Evolutionary conservation across 1,139 yeast species (phyloP), one percentile per base, ranked within the genome.

Genomic region (Fermentozyma sake): DNA sequence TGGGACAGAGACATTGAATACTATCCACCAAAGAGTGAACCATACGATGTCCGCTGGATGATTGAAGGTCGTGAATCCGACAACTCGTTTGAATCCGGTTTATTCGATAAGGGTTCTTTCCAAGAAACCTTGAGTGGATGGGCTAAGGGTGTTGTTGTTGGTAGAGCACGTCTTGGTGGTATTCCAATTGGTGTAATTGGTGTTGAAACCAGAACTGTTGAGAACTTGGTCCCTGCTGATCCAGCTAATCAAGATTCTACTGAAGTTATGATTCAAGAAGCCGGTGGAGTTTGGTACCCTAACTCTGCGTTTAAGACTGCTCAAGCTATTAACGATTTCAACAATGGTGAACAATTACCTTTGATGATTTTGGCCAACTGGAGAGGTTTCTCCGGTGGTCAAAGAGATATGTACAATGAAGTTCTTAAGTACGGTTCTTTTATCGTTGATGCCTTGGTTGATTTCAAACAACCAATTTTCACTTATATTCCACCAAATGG

Each of bases 341-440:
- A 91, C 70, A 71, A 86, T 54, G 98, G 98, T 72, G 98, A 91
- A 61, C 93, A 87, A 61, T 73, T 91, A 50, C 98, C 98, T 39
- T 72, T 91, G 59, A 86, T 91, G 95, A 87, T 91, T 45, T 67
- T 91, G 49, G 98, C 98, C 34, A 91, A 91, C 74, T 91, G 98
- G 98, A 83, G 98, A 79, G 98, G 98, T 52, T 91, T 91, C 77
- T 87, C 96, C 42, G 98, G 98, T 70, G 98, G 98, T 61, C 98
- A 93, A 70, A 83, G 96, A 58, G 98, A 91, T 61, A 91, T 91
- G 98, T 93, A 83, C 75, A 86, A 89, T 52, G 98, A 91, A 65
- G 95, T 91, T 29, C 79, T 91, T 65, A 91, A 91, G 61, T 91
- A 85, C 54, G 98, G 98, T 55, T 79, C 97, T 4, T 87, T 72